Percentiles rank a stretch among this genome's conserved stretches.
Evolutionary conservation across 2,329 filamentous ascomycete genomes (phyloP).

Genomic region (Aspergillus awamori): DNA sequence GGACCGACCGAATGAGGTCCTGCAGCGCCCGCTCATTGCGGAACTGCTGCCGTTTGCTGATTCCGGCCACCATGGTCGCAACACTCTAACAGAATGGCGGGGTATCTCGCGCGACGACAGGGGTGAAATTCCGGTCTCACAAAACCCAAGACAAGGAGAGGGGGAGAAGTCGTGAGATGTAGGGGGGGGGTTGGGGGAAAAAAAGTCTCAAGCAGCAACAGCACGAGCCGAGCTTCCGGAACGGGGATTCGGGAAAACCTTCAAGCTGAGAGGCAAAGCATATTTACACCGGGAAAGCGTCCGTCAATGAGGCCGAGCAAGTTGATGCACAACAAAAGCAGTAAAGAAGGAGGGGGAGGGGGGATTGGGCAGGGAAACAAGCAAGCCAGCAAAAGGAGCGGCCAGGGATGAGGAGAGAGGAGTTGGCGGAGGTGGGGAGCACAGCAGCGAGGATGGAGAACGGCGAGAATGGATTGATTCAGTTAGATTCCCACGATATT

Average conservation of each 20-base stretch:
- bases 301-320: background rate
- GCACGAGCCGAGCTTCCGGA: constrained; percentile 22
- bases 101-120: constrained; percentile 1
- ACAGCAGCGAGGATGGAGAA: background rate
- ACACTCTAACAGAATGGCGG: background rate
- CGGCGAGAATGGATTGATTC: background rate
- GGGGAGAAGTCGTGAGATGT: constrained; percentile 14
- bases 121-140: background rate
- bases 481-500: background rate
- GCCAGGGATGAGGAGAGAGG: constrained; percentile 10
- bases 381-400: background rate
- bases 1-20: constrained; percentile 79
- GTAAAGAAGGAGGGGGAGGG: background rate
- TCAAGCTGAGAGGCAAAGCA: constrained; percentile 19
- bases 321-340: constrained; percentile 6
- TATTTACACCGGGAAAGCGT: constrained; percentile 18
- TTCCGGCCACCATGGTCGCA: constrained; percentile 65
- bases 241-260: constrained; percentile 12
- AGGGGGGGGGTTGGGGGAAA: constrained; percentile 4
- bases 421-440: constrained; percentile 12
- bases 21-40: constrained; percentile 92
- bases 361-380: background rate
- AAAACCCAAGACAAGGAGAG: constrained; percentile 12
- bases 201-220: constrained; percentile 13
- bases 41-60: constrained; percentile 96